Evolutionary conservation across 805 yeast species (phyloP).

Genomic region (Candida orba): DNA sequence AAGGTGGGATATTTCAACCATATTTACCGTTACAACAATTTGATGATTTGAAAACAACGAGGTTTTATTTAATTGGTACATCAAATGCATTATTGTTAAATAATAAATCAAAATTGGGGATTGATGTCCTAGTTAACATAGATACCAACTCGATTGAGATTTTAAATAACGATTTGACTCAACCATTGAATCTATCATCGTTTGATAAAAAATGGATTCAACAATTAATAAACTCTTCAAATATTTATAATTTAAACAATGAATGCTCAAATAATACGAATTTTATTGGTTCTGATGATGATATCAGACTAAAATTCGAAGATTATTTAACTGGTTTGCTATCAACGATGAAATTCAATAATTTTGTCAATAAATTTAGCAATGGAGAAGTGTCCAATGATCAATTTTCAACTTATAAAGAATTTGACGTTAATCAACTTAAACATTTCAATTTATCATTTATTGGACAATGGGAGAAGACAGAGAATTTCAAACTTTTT

Average conservation of each 20-base stretch:
- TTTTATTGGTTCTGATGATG: constrained; percentile 77
- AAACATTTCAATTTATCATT: constrained; percentile 38
- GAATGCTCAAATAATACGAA: constrained; percentile 35
- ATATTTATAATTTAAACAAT: constrained; percentile 28
- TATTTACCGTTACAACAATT: constrained; percentile 92
- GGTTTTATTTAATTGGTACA: constrained; percentile 73
- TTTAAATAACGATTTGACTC: constrained; percentile 35
- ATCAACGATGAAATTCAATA: constrained; percentile 62
- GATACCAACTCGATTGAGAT: constrained; percentile 46
- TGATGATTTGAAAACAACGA: constrained; percentile 57
- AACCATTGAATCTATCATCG: constrained; percentile 39
- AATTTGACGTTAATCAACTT: constrained; percentile 27
- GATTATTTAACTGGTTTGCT: constrained; percentile 78
- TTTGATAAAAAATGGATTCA: constrained; percentile 76
- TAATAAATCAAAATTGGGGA: constrained; percentile 44
- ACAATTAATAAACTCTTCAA: constrained; percentile 37
- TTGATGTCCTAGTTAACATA: constrained; percentile 68
- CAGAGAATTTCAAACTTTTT: constrained; percentile 50
- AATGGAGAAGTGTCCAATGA: constrained; percentile 30
- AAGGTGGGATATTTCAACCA: constrained; percentile 86
- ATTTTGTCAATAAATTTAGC: constrained; percentile 35
- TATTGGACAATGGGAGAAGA: constrained; percentile 45
- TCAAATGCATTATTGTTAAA: constrained; percentile 76
- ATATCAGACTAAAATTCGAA: constrained; percentile 80
- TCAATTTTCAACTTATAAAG: constrained; percentile 20